Conservation (phyloP, 2,329 filamentous ascomycete species). For the Beauveria asiatica region DNA sequence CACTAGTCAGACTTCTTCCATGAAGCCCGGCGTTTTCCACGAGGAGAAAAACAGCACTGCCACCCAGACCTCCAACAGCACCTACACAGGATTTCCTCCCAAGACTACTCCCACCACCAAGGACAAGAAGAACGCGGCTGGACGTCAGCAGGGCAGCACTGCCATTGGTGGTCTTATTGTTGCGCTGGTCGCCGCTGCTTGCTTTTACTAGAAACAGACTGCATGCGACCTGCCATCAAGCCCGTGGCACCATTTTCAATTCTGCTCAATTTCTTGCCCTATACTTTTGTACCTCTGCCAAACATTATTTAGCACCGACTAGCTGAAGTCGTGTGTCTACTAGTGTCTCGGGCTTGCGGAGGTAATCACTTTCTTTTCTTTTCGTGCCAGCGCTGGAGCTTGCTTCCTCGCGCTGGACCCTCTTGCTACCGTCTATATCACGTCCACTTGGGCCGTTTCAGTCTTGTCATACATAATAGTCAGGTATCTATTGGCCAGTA, state of each 20-base stretch:
- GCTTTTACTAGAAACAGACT: constrained; percentile 31
- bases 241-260: neutral
- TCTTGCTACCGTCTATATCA: neutral
- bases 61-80: constrained; percentile 14
- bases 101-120: constrained; percentile 25
- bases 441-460: neutral
- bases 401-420: neutral
- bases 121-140: constrained; percentile 36
- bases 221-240: constrained; percentile 4
- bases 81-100: constrained; percentile 16
- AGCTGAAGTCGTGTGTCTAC: neutral
- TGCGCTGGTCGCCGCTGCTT: constrained; percentile 45
- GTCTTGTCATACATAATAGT: constrained; percentile 17
- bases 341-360: neutral
- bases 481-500: constrained; percentile 24
- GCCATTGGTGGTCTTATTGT: constrained; percentile 47
- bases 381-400: neutral
- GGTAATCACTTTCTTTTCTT: neutral
- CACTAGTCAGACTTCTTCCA: constrained; percentile 18
- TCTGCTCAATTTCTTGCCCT: constrained; percentile 14
- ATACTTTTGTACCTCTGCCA: constrained; percentile 10
- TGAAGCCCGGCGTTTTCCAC: constrained; percentile 43
- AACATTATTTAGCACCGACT: neutral
- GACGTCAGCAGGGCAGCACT: constrained; percentile 38
- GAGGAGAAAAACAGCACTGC: constrained; percentile 39